Evolutionary conservation across 345 rosid species (phyloP).

Genomic region (Cardamine resedifolia): DNA sequence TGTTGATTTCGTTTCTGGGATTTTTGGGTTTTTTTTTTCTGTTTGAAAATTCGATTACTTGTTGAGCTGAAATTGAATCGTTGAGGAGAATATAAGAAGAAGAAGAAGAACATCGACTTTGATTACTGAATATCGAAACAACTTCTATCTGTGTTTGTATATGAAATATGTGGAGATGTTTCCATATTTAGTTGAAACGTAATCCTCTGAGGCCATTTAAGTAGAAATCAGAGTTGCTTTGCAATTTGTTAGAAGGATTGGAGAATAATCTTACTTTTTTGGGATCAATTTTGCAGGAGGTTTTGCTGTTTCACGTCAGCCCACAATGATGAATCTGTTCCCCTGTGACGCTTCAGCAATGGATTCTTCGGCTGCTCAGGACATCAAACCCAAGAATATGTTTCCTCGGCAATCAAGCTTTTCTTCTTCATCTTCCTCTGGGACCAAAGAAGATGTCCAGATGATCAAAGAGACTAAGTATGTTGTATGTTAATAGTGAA

Average conservation of each 20-base stretch:
- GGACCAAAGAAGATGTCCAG: conserved; percentile 37
- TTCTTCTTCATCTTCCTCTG: conserved; percentile 37
- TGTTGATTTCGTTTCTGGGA: not conserved
- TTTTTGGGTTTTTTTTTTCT: not conserved
- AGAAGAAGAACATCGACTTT: not conserved
- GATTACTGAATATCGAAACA: not conserved
- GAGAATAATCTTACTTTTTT: not conserved
- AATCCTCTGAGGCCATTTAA: not conserved
- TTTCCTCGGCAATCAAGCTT: conserved; percentile 61
- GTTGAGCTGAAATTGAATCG: not conserved
- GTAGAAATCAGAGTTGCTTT: not conserved
- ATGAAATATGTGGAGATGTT: not conserved
- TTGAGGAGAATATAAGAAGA: not conserved
- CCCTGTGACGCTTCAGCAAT: conserved; percentile 38
- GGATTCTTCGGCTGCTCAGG: conserved; percentile 23
- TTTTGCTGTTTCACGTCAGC: conserved; percentile 21
- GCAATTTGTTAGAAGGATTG: not conserved
- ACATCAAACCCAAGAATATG: conserved; percentile 50
- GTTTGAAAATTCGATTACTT: not conserved
- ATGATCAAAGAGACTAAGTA: conserved; percentile 47
- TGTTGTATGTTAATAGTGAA: not conserved
- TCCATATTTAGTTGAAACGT: not conserved
- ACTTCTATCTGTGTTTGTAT: not conserved
- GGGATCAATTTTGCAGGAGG: conserved; percentile 24
- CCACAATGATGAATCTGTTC: conserved; percentile 62